Conservation (phyloP, 2,329 filamentous ascomycete genomes). For the Phialophora chinensis region DNA sequence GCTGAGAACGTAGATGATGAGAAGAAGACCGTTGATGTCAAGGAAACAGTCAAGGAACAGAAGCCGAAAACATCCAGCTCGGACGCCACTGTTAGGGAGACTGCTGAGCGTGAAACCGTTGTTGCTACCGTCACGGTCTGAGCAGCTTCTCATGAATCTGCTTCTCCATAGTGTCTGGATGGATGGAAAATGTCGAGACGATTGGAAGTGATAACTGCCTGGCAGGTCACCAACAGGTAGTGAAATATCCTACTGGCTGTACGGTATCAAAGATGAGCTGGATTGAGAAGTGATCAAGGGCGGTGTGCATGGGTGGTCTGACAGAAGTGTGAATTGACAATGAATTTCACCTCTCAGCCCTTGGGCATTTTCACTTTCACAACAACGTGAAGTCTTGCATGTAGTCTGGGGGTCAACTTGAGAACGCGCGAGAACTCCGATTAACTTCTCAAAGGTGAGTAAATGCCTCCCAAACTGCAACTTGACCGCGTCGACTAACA, state of each 20-base stretch:
- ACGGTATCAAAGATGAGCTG: background rate
- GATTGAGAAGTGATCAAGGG: background rate
- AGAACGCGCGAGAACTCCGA: background rate
- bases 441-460: background rate
- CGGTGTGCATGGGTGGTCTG: background rate
- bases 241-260: constrained; percentile 11
- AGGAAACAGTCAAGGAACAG: background rate
- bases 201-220: background rate
- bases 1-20: background rate
- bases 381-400: background rate
- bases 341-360: background rate
- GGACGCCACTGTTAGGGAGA: background rate
- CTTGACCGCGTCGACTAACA: background rate
- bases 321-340: constrained; percentile 4
- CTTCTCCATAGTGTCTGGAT: background rate
- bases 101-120: background rate
- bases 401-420: background rate
- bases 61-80: constrained; percentile 8
- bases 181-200: background rate
- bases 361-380: constrained; percentile 4
- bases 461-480: background rate
- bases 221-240: background rate
- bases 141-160: background rate
- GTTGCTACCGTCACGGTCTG: constrained; percentile 6
- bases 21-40: background rate